phyloP scores from a whole-genome alignment of 2,329 filamentous ascomycete genomes.

The Hypomyces rosellus region DNA sequence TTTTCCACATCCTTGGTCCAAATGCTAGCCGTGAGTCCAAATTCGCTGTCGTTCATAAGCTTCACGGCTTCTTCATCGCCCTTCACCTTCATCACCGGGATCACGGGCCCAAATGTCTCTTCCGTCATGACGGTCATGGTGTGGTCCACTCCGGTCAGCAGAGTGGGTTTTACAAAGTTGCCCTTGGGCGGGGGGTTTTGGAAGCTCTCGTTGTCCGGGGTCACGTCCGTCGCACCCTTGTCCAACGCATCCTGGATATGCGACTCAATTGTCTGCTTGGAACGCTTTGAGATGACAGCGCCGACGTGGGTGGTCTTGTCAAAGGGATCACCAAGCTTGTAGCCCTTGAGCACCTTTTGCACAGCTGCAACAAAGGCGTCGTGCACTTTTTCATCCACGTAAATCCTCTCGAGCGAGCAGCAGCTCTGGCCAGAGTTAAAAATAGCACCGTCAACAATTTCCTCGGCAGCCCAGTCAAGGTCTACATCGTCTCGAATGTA shows the following conservation, averaged over 20 bases:
- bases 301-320: conserved; percentile 75
- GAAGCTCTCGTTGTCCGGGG: conserved; percentile 76
- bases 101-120: conserved; percentile 91
- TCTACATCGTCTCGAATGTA: conserved; percentile 85
- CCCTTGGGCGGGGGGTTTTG: conserved; percentile 65
- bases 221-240: conserved; percentile 78
- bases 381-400: conserved; percentile 79
- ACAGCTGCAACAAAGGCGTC: conserved; percentile 74
- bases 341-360: conserved; percentile 72
- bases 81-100: conserved; percentile 82
- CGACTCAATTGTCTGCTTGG: conserved; percentile 66
- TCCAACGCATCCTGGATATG: conserved; percentile 78
- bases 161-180: conserved; percentile 82
- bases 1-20: conserved; percentile 83
- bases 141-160: conserved; percentile 74
- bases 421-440: conserved; percentile 99
- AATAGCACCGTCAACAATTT: conserved; percentile 91
- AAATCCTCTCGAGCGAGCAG: conserved; percentile 86
- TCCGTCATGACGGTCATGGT: conserved; percentile 84
- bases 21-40: conserved; percentile 91
- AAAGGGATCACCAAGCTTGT: conserved; percentile 83
- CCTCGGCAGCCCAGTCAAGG: conserved; percentile 81
- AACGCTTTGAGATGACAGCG: conserved; percentile 77
- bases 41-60: conserved; percentile 92
- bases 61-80: conserved; percentile 72